Conservation (phyloP, 441 rosid species). For the Syzygium malaccense region DNA sequence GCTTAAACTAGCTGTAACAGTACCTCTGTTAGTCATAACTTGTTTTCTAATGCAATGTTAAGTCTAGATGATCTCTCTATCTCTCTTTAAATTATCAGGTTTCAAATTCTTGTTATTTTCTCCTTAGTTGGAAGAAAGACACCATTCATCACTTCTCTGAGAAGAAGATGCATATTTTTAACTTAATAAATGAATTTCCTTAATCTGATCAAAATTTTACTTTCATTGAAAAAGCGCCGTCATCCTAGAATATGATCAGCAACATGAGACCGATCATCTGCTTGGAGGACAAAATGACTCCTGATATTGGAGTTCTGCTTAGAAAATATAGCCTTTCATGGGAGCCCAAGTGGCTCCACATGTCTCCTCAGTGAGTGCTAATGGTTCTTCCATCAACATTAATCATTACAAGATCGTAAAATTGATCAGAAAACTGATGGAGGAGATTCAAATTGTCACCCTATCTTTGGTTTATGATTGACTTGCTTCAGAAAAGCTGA, state of each 20-base stretch:
- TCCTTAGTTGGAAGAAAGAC: not conserved
- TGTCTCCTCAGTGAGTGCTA: not conserved
- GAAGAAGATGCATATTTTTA: not conserved
- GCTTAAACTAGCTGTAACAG: not conserved
- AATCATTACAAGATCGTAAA: not conserved
- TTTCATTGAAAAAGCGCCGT: not conserved
- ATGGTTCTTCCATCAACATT: not conserved
- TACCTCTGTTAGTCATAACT: not conserved
- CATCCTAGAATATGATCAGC: not conserved
- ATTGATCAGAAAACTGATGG: not conserved
- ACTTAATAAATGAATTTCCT: not conserved
- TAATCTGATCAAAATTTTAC: not conserved
- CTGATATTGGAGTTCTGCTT: not conserved
- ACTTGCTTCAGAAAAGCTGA: not conserved
- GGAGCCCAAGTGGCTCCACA: not conserved
- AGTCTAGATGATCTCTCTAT: not conserved
- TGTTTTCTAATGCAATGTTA: not conserved
- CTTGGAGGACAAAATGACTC: not conserved
- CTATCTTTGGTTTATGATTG: not conserved
- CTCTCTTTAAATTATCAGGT: not conserved
- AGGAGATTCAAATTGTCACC: not conserved
- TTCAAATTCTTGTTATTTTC: not conserved
- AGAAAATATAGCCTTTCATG: not conserved
- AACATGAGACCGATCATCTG: not conserved
- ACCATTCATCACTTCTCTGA: not conserved